These are phyloP conservation scores for Nicotiana rustica DNA, from an alignment of 305 asterid species.

Conservation along the genomic window DNA sequence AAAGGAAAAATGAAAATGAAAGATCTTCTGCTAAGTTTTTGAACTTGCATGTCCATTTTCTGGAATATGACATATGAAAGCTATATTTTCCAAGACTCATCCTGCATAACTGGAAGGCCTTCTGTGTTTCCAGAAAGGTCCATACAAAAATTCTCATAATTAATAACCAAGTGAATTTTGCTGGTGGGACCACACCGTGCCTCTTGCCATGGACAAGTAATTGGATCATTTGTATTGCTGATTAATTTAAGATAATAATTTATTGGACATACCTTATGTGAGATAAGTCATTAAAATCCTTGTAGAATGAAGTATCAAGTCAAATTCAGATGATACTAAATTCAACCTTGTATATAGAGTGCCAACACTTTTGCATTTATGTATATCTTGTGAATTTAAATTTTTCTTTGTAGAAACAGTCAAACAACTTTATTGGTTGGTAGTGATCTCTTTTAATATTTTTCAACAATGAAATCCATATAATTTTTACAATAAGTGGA, in stretches of 20 bases:
- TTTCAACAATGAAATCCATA: not conserved
- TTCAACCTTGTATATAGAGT: not conserved
- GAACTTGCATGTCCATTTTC: not conserved
- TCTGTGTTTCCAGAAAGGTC: conserved; percentile 4
- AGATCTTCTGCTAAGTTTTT: not conserved
- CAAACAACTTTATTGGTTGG: not conserved
- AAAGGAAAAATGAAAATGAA: not conserved
- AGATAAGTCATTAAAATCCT: conserved; percentile 20
- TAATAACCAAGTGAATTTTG: not conserved
- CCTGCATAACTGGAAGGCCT: conserved; percentile 31
- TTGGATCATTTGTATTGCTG: not conserved
- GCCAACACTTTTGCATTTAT: not conserved
- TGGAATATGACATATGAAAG: not conserved
- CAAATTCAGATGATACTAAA: conserved; percentile 13
- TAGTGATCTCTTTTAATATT: not conserved
- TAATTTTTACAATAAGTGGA: no score
- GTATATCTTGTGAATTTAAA: not conserved
- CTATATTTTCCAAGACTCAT: not conserved
- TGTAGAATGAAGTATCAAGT: conserved; percentile 24
- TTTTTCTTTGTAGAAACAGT: conserved; percentile 4
- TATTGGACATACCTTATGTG: conserved; percentile 14
- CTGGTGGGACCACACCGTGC: not conserved
- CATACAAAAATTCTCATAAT: not conserved
- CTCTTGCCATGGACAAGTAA: conserved; percentile 14
- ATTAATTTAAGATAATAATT: not conserved